Conservation (phyloP, 176 grass and related monocot species). For the Pontederia paniculata region DNA sequence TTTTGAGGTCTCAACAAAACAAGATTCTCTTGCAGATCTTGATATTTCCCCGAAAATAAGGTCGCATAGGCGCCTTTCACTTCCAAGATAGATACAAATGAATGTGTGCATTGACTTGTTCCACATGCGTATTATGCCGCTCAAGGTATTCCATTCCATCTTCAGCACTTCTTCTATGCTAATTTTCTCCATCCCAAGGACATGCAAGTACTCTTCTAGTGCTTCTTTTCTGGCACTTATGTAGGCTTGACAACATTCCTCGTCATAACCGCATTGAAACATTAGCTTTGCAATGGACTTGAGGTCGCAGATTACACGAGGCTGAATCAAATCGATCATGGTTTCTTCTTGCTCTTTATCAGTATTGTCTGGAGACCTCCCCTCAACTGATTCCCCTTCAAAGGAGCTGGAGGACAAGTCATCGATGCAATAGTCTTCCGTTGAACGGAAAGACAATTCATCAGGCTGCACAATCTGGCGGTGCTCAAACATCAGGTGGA, state of each 20-base stretch:
- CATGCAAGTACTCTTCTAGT: constrained; percentile 48
- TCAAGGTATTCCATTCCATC: constrained; percentile 54
- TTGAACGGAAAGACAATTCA: constrained; percentile 48
- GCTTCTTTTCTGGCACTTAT: constrained; percentile 49
- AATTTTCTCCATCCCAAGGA: constrained; percentile 46
- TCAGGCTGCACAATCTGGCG: constrained; percentile 51
- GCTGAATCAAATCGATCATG: constrained; percentile 56
- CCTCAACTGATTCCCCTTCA: constrained; percentile 55
- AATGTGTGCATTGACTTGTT: constrained; percentile 52
- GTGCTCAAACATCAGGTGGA: constrained; percentile 56
- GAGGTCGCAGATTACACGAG: constrained; percentile 51
- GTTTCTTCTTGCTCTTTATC: constrained; percentile 30
- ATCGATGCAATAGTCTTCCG: constrained; percentile 40
- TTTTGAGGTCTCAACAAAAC: constrained; percentile 80
- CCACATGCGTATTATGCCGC: constrained; percentile 54
- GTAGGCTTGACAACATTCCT: constrained; percentile 75
- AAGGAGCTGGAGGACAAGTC: constrained; percentile 78
- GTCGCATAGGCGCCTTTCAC: constrained; percentile 63
- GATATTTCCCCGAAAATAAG: constrained; percentile 59
- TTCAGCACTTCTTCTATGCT: constrained; percentile 56
- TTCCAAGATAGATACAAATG: constrained; percentile 54
- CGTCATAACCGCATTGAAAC: constrained; percentile 54
- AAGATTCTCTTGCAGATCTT: constrained; percentile 36
- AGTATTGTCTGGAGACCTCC: constrained; percentile 29
- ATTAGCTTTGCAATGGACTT: constrained; percentile 75